Conservation (phyloP, 1,284 basidiomycete genomes). For the Schizophyllum amplum region DNA sequence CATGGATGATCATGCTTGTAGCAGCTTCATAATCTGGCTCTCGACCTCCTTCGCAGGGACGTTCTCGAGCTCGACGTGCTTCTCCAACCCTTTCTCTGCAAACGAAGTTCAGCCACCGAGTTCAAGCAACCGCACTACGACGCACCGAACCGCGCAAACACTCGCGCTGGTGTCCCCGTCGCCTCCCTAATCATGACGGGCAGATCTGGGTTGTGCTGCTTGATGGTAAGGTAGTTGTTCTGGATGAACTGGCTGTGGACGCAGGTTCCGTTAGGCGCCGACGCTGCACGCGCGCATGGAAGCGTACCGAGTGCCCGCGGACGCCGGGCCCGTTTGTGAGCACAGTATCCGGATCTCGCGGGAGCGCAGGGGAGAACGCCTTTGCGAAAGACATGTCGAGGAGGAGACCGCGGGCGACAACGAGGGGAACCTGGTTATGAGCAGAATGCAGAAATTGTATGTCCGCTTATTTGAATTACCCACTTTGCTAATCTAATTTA, state of each 20-base stretch:
- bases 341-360: slow-evolving; percentile 83
- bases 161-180: slow-evolving; percentile 78
- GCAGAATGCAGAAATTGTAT: too few relatives aligned
- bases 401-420: slow-evolving; percentile 5
- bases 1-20: slow-evolving; percentile 19
- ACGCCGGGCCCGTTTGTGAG: slow-evolving; percentile 75
- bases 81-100: slow-evolving; percentile 71
- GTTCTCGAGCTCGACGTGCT: slow-evolving; percentile 73
- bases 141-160: slow-evolving; percentile 89
- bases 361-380: slow-evolving; percentile 73
- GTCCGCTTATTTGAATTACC: neutral
- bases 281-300: neutral
- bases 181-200: slow-evolving; percentile 89
- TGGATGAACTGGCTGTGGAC: slow-evolving; percentile 73
- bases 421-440: neutral
- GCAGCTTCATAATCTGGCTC: slow-evolving; percentile 54
- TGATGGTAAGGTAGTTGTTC: slow-evolving; percentile 73
- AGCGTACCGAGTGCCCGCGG: slow-evolving; percentile 72
- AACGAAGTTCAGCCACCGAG: slow-evolving; percentile 4
- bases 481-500: neutral
- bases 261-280: slow-evolving; percentile 18
- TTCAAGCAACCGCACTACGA: slow-evolving; percentile 14
- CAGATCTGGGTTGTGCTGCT: slow-evolving; percentile 84
- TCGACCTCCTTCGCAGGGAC: slow-evolving; percentile 68
- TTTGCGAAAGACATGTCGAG: slow-evolving; percentile 64